A percentile compares a stretch with the other conserved stretches of the same genome.
Evolutionary conservation across 345 rosid species (phyloP).

Genomic region (Eucalyptus pauciflora): DNA sequence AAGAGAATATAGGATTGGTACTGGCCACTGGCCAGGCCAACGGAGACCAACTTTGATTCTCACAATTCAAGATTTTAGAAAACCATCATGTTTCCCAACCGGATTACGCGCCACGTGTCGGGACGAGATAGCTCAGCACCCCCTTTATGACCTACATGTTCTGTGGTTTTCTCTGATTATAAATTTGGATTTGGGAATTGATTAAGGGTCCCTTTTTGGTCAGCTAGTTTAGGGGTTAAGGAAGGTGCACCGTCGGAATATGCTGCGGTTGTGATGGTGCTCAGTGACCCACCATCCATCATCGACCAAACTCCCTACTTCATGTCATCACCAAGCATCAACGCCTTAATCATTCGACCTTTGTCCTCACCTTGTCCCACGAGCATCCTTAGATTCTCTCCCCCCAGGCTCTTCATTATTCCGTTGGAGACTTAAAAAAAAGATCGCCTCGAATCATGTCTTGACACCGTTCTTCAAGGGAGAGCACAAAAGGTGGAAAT

Average conservation of each 20-base stretch:
- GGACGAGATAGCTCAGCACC: background rate
- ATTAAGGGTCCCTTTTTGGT: background rate
- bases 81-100: background rate
- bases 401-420: background rate
- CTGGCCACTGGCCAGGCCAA: background rate
- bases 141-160: background rate
- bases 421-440: background rate
- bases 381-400: background rate
- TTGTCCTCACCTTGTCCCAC: background rate
- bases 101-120: background rate
- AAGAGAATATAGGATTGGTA: background rate
- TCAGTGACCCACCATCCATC: background rate
- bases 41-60: background rate
- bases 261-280: background rate
- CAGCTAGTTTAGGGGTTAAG: background rate
- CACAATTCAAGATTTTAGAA: background rate
- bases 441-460: background rate
- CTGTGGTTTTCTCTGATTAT: background rate
- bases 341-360: background rate
- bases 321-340: background rate
- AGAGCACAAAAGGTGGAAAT: background rate
- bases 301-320: background rate
- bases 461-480: background rate
- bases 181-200: background rate
- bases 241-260: background rate